A percentile compares a stretch with the other conserved stretches of the same genome.
Evolutionary conservation across 2,329 filamentous ascomycete genomes (phyloP).

Genomic region (Sclerotinia nivalis): DNA sequence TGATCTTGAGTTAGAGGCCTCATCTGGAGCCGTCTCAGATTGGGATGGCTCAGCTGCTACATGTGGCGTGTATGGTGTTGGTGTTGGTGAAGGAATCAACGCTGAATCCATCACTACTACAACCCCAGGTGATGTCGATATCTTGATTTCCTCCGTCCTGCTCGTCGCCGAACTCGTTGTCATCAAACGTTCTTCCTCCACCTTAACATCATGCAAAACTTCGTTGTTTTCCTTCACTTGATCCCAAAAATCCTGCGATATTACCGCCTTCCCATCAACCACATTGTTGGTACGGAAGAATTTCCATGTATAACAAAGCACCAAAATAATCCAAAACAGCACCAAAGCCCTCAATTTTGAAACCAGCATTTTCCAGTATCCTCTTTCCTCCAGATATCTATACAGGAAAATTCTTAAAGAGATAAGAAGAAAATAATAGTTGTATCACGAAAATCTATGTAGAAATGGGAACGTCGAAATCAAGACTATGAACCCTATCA

Average conservation of each 20-base stretch:
- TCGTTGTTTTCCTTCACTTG: background rate
- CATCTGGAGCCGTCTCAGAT: background rate
- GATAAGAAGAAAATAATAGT: background rate
- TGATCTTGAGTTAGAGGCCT: background rate
- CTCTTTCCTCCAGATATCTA: background rate
- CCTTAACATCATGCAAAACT: background rate
- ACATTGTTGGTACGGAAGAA: background rate
- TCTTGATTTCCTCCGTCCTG: background rate
- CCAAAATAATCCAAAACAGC: conserved; percentile 4
- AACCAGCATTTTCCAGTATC: background rate
- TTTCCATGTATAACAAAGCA: conserved; percentile 5
- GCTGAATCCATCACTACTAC: background rate
- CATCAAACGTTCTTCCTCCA: background rate
- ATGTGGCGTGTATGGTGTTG: background rate
- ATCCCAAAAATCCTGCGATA: background rate
- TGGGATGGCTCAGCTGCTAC: background rate
- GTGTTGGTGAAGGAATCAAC: background rate
- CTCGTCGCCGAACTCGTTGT: background rate
- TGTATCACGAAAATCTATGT: background rate
- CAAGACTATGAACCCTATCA: background rate
- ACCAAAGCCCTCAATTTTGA: background rate
- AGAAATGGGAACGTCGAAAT: background rate
- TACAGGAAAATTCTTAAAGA: background rate
- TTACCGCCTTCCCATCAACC: background rate
- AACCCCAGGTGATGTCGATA: background rate